Percentiles rank a stretch among this genome's conserved stretches.
Evolutionary conservation across 2,329 filamentous ascomycete genomes (phyloP).

Genomic region (Didymella glomerata): DNA sequence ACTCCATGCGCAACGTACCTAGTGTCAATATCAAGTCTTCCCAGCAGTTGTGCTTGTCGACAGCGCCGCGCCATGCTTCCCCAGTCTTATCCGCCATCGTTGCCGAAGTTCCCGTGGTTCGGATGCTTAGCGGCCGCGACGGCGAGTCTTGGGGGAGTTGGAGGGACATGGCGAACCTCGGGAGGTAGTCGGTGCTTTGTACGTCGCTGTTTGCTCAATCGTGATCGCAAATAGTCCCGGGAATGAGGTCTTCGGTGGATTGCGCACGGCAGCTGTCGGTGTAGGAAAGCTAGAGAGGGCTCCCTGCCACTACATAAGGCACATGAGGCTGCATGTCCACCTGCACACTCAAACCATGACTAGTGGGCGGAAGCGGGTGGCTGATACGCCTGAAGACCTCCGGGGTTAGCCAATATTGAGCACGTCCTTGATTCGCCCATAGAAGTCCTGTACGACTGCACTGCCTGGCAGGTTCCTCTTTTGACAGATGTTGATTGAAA

Average conservation of each 20-base stretch:
- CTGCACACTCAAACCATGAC: constrained; percentile 10
- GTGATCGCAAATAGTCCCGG: constrained; percentile 18
- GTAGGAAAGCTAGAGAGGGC: constrained; percentile 17
- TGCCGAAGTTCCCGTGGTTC: constrained; percentile 46
- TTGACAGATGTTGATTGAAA: constrained; percentile 7
- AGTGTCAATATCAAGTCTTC: constrained; percentile 58
- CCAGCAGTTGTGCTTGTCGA: constrained; percentile 56
- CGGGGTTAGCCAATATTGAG: constrained; percentile 20
- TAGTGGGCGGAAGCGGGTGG: constrained; percentile 40
- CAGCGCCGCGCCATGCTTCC: constrained; percentile 53
- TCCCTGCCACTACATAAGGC: constrained; percentile 35
- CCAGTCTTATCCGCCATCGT: constrained; percentile 54
- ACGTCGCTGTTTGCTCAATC: constrained; percentile 24
- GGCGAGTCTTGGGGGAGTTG: constrained; percentile 40
- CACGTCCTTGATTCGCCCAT: constrained; percentile 27
- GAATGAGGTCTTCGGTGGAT: constrained; percentile 10
- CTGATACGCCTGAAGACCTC: constrained; percentile 26
- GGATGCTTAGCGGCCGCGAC: constrained; percentile 46
- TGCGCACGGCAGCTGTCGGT: constrained; percentile 27
- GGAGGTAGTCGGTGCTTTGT: constrained; percentile 23
- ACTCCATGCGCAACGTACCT: constrained; percentile 38
- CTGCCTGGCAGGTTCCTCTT: constrained; percentile 10
- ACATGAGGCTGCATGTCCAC: constrained; percentile 38
- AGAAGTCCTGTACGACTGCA: constrained; percentile 17
- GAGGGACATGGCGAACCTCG: constrained; percentile 36